These are phyloP conservation scores for Casaregolazyma suthepensis DNA, from an alignment of 1,139 yeast species.

Conservation along the genomic window DNA sequence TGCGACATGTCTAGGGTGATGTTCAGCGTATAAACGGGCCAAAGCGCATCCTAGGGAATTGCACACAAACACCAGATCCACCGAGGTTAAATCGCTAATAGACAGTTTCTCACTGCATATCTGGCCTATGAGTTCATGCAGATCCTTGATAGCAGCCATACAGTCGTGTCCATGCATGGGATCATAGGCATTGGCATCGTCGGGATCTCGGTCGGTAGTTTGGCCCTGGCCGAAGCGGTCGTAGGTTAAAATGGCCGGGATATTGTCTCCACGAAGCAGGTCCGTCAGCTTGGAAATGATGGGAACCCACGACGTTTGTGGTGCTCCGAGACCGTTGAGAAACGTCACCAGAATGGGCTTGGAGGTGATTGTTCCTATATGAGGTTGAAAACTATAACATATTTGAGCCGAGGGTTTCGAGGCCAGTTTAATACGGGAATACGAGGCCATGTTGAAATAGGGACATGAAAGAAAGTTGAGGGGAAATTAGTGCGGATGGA, in stretches of 20 bases:
- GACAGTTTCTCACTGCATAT: background rate
- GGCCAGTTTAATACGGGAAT: background rate
- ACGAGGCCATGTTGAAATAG: background rate
- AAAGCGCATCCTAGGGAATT: background rate
- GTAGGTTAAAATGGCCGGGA: background rate
- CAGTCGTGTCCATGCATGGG: background rate
- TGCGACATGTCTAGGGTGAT: background rate
- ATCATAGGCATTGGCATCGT: background rate
- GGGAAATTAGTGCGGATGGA: background rate
- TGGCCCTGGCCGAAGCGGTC: background rate
- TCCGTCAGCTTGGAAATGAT: background rate
- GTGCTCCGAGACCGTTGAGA: background rate
- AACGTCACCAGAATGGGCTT: background rate
- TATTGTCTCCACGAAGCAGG: background rate
- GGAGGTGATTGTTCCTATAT: background rate
- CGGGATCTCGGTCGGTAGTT: background rate
- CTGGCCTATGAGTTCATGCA: background rate
- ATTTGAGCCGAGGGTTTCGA: background rate
- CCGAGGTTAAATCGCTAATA: background rate
- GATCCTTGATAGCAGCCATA: background rate
- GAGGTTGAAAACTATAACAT: background rate
- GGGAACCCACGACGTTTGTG: background rate
- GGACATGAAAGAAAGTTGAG: background rate
- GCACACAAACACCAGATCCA: background rate
- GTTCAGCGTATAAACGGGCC: background rate